Percentiles rank a stretch among this genome's conserved stretches.
phyloP scores from a whole-genome alignment of 768 basidiomycete species.

The Kwoniella dendrophila region DNA sequence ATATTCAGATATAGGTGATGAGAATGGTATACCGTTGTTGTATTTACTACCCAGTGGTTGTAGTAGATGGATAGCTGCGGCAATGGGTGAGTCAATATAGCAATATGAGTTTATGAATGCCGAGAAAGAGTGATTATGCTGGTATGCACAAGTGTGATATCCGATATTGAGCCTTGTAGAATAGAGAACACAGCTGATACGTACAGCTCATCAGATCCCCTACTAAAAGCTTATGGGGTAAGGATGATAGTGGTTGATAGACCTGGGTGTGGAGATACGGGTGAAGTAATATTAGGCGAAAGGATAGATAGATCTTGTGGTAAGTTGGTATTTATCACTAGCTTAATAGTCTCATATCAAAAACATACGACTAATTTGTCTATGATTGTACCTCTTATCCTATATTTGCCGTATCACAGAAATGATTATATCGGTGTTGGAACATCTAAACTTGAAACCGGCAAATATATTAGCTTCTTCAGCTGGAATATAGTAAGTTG shows the following conservation, averaged over 20 bases:
- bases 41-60: slow-evolving; percentile 45
- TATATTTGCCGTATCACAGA: slow-evolving; percentile 19
- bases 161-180: no score
- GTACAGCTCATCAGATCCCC: no score
- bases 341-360: no score
- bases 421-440: slow-evolving; percentile 45
- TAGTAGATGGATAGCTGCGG: slow-evolving; percentile 43
- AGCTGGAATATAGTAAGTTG: slow-evolving; percentile 46
- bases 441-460: slow-evolving; percentile 37
- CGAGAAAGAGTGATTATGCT: neutral
- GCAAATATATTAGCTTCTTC: slow-evolving; percentile 43
- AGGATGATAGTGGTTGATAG: slow-evolving; percentile 48
- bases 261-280: slow-evolving; percentile 46
- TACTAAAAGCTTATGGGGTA: slow-evolving; percentile 38
- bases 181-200: no score
- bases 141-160: no score
- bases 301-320: slow-evolving; percentile 40
- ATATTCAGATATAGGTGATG: slow-evolving; percentile 45
- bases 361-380: neutral
- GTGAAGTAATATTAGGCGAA: slow-evolving; percentile 34
- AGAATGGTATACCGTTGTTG: slow-evolving; percentile 40
- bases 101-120: neutral
- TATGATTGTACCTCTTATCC: neutral
- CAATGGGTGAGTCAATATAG: slow-evolving; percentile 33
- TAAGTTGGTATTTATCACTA: slow-evolving; percentile 17